These are phyloP conservation scores for Aristolochia fimbriata DNA, from an alignment of 164 flowering plant species.

Conservation along the genomic window DNA sequence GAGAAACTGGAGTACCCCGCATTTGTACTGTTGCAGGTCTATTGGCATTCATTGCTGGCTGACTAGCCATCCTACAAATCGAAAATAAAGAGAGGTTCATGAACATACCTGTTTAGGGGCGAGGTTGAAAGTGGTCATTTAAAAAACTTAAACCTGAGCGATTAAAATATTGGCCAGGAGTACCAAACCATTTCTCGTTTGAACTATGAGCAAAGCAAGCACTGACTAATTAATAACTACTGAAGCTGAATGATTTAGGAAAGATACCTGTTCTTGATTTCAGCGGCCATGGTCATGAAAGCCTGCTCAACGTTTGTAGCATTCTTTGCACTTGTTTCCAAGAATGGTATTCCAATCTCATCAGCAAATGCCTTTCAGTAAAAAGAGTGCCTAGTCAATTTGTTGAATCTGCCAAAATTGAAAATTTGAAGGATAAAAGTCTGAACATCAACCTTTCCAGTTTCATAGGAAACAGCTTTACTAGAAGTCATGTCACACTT, in stretches of 20 bases:
- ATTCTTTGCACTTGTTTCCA: slow-evolving; percentile 31
- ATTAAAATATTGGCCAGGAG: too few species aligned
- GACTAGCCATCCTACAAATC: slow-evolving; percentile 29
- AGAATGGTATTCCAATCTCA: slow-evolving; percentile 29
- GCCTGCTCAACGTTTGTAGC: slow-evolving; percentile 31
- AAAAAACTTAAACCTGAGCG: too few species aligned
- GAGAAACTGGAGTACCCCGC: slow-evolving; percentile 24
- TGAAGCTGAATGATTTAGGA: not conserved
- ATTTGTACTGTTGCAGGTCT: slow-evolving; percentile 30
- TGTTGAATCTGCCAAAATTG: not conserved
- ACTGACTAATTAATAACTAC: too few species aligned
- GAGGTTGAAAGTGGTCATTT: too few species aligned
- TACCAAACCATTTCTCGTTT: too few species aligned
- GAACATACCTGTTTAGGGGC: too few species aligned
- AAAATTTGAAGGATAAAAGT: not conserved
- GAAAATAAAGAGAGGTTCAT: too few species aligned
- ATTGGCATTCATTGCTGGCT: slow-evolving; percentile 21
- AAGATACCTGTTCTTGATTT: slow-evolving; percentile 24
- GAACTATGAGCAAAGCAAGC: too few species aligned
- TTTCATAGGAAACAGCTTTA: slow-evolving; percentile 26
- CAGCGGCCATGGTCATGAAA: slow-evolving; percentile 33
- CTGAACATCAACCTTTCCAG: slow-evolving; percentile 20
- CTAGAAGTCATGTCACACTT: slow-evolving; percentile 27
- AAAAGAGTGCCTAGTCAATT: not conserved
- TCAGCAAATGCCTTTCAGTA: slow-evolving; percentile 24